Conservation (phyloP, 1,284 basidiomycete species). For the Leccinum variabile region DNA sequence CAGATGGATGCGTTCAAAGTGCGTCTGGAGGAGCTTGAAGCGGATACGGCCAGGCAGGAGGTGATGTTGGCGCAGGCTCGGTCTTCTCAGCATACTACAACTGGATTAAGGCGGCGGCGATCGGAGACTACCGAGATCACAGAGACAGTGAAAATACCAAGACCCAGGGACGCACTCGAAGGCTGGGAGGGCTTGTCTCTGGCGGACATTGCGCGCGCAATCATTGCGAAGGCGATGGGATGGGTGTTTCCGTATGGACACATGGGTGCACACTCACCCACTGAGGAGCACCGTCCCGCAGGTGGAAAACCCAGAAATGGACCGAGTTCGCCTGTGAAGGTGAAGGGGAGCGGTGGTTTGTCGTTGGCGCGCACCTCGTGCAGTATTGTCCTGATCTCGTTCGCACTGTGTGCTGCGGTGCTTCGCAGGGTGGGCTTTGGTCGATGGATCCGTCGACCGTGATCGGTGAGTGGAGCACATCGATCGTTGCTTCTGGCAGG, state of each 20-base stretch:
- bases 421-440: constrained; percentile 30
- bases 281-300: background rate
- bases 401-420: constrained; percentile 29
- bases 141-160: background rate
- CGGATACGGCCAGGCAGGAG: constrained; percentile 23
- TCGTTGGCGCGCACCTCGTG: constrained; percentile 22
- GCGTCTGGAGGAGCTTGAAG: constrained; percentile 31
- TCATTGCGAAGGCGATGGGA: constrained; percentile 22
- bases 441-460: constrained; percentile 26
- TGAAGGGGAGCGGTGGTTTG: background rate
- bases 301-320: background rate
- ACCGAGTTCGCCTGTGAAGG: constrained; percentile 9
- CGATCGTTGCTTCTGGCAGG: background rate
- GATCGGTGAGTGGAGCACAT: constrained; percentile 12
- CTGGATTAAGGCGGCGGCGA: constrained; percentile 3
- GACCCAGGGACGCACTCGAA: background rate
- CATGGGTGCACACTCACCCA: background rate
- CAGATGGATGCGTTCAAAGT: constrained; percentile 28
- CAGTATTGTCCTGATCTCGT: constrained; percentile 30
- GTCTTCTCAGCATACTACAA: background rate
- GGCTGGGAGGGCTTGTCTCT: constrained; percentile 11
- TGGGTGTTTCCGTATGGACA: constrained; percentile 29
- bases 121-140: background rate
- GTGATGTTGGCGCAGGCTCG: constrained; percentile 1
- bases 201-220: constrained; percentile 16